Conservation (phyloP, 768 basidiomycete genomes). For the Lentinus tigrinus region DNA sequence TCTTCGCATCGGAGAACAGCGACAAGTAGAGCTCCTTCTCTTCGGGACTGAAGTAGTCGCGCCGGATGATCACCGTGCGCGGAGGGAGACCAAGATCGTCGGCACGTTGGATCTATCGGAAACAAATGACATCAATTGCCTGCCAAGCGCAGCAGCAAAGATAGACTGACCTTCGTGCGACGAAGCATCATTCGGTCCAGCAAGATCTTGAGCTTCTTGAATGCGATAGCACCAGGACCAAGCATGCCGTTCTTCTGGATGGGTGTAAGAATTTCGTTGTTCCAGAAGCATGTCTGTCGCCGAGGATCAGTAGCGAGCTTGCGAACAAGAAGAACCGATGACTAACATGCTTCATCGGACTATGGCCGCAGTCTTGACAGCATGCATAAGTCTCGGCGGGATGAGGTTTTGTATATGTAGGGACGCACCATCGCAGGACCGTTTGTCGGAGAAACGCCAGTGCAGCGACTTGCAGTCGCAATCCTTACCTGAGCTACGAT, state of each 20-base stretch:
- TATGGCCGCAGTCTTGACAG: constrained; percentile 72
- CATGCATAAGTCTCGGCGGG: not conserved
- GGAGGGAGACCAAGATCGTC: constrained; percentile 97
- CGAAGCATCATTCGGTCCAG: constrained; percentile 96
- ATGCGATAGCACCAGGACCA: constrained; percentile 77
- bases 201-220: constrained; percentile 88
- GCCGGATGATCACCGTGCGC: constrained; percentile 81
- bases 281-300: constrained; percentile 89
- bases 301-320: not conserved
- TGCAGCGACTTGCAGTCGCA: constrained; percentile 95
- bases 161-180: constrained; percentile 64
- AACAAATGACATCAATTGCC: constrained; percentile 6
- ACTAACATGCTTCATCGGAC: constrained; percentile 78
- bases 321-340: not conserved
- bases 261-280: constrained; percentile 92
- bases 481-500: constrained; percentile 59
- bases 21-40: constrained; percentile 95
- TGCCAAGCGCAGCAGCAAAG: not conserved
- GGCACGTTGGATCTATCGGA: constrained; percentile 83
- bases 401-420: not conserved
- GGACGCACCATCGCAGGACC: constrained; percentile 75
- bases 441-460: constrained; percentile 88
- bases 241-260: constrained; percentile 89
- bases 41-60: constrained; percentile 93
- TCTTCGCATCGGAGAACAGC: constrained; percentile 88